Evolutionary conservation across 148 eudicot species (phyloP), one percentile per base, ranked within the genome.

Genomic region (Fagopyrum homotropicum): DNA sequence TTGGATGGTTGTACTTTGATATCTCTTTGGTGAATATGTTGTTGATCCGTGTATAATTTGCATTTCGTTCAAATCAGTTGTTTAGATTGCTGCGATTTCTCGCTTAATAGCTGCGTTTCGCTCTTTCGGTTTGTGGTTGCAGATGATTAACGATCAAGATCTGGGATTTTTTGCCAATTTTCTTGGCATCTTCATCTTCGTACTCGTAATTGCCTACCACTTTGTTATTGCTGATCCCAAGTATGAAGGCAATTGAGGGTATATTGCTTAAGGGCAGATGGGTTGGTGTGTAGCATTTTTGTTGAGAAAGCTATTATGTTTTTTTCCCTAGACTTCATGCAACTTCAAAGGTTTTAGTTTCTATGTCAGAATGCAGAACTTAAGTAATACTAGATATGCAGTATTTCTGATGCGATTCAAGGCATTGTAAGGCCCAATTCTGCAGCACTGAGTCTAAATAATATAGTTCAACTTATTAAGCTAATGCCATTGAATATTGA

Each of bases 141-240:
- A 88, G 96, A 88, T 88, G 96, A 81, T 90, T 49, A 89, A 88
- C 51, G 96, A 88, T 83, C 88, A 87, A 79, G 90, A 89, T 82
- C 81, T 90, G 74, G 92, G 96, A 9, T 90, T 90, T 75, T 74
- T 90, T n/a, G 96, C 92, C 78, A 86, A 87, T 76, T 85, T 84
- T 72, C 91, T 90, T 5, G 94, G 94, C 69, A 84, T 90, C 12
- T 90, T 83, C 73, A 83, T 88, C 72, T 90, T 90, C 48, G 81
- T 82, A 3, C 74, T 90, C 77, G 90, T 90, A 70, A 90, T 90
- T 81, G 96, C 92, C 76, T 90, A 88, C 73, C 96, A 90, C 76
- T 90, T 85, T 83, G 96, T 85, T 52, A 79, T 86, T 77, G 96
- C 88, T 70, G 92, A 90, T 79, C 92, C 92, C 1, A 90, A 83